A percentile compares a stretch with the other conserved stretches of the same genome.
phyloP scores from a whole-genome alignment of 306 rosid species.

The Fragaria vesca region DNA sequence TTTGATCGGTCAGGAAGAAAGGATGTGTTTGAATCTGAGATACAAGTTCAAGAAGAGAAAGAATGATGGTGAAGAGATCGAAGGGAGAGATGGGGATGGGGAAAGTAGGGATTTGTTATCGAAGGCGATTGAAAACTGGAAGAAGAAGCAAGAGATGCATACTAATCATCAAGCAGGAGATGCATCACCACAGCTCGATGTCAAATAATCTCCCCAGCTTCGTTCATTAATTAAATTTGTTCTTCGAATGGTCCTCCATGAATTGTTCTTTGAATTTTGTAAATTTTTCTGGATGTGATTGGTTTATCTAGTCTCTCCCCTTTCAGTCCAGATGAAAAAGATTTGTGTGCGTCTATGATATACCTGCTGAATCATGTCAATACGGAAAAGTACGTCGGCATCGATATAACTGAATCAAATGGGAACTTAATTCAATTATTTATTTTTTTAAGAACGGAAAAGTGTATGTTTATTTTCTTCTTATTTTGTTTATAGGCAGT shows the following conservation, averaged over 20 bases:
- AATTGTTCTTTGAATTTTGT: neutral
- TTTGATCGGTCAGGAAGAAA: neutral
- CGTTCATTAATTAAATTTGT: neutral
- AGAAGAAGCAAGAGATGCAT: constrained; percentile 6
- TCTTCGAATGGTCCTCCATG: neutral
- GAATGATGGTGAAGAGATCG: neutral
- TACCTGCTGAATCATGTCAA: neutral
- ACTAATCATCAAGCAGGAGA: neutral
- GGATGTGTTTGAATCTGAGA: constrained; percentile 16
- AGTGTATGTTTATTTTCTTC: too few relatives aligned
- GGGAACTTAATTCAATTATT: too few relatives aligned
- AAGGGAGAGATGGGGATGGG: neutral
- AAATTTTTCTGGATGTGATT: neutral
- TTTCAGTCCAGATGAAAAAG: neutral
- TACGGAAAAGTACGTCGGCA: too few relatives aligned
- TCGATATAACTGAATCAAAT: too few relatives aligned
- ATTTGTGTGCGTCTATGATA: neutral
- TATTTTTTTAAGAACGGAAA: too few relatives aligned
- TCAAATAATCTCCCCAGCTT: neutral
- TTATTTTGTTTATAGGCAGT: too few relatives aligned
- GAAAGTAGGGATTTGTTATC: constrained; percentile 8
- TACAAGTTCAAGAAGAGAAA: constrained; percentile 15
- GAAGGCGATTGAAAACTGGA: neutral
- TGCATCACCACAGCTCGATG: neutral
- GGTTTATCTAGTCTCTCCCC: neutral